These are phyloP conservation scores for Backusella parvicylindrica DNA, from an alignment of 192 early-diverging fungal species.

Conservation along the genomic window DNA sequence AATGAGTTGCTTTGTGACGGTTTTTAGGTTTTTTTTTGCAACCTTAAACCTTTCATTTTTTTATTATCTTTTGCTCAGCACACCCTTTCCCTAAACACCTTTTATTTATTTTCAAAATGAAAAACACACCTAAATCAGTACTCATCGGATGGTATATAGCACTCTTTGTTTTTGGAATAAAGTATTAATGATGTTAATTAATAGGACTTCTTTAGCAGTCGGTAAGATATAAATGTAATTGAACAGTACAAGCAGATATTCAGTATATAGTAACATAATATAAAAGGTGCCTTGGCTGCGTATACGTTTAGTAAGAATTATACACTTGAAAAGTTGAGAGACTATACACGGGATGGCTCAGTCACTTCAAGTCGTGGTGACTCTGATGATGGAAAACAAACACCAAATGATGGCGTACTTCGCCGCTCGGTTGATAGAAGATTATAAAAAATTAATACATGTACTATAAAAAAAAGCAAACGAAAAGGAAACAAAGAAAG, in stretches of 20 bases:
- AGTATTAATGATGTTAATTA: not conserved
- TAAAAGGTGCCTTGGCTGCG: conserved; percentile 1
- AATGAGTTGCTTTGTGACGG: not conserved
- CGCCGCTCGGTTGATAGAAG: conserved; percentile 12
- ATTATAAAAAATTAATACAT: not conserved
- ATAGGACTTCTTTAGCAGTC: conserved; percentile 2
- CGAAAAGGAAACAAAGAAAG: not conserved
- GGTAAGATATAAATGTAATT: not conserved
- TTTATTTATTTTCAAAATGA: not conserved
- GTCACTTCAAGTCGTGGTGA: not conserved
- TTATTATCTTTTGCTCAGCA: not conserved
- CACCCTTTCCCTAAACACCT: not conserved
- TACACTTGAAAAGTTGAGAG: not conserved
- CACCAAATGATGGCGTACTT: not conserved
- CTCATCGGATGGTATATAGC: conserved; percentile 4
- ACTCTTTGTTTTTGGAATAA: not conserved
- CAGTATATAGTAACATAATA: not conserved
- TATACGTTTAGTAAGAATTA: conserved; percentile 3
- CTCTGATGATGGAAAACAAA: not conserved
- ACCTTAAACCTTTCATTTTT: not conserved
- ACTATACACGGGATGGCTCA: not conserved
- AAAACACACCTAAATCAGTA: conserved; percentile 13
- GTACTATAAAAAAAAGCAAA: not conserved
- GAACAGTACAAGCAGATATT: not conserved
- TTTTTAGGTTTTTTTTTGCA: not conserved